These are phyloP conservation scores for Mycena capillaripes DNA, from an alignment of 768 basidiomycete genomes.

Conservation along the genomic window DNA sequence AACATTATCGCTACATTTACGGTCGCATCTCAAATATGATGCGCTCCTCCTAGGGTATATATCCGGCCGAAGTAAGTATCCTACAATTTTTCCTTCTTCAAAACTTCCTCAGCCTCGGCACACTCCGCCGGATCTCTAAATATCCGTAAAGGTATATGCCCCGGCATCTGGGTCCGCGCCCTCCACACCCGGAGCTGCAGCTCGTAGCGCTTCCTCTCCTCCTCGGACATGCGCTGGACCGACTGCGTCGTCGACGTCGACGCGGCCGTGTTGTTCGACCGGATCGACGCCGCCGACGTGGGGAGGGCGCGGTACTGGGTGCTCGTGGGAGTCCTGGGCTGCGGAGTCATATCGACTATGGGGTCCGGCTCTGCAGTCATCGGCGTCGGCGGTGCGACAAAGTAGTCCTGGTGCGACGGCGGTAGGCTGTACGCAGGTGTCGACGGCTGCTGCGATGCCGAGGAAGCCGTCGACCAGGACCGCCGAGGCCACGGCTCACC, in stretches of 20 bases:
- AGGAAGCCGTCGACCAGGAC: not conserved
- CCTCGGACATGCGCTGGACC: constrained; percentile 55
- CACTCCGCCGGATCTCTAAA: constrained; percentile 82
- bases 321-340: not conserved
- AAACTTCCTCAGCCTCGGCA: constrained; percentile 66
- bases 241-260: not conserved
- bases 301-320: too few species aligned
- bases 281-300: constrained; percentile 21
- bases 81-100: constrained; percentile 45
- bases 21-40: too few species aligned
- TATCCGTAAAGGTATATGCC: constrained; percentile 69
- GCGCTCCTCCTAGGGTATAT: too few species aligned
- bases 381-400: constrained; percentile 36
- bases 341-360: constrained; percentile 12
- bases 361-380: constrained; percentile 43
- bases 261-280: not conserved
- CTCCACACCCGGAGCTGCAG: constrained; percentile 76
- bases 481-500: not conserved
- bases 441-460: constrained; percentile 15
- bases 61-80: too few species aligned
- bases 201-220: constrained; percentile 68
- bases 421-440: constrained; percentile 15
- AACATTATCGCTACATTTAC: too few species aligned
- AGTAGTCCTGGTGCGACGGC: constrained; percentile 24
- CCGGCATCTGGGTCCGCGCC: constrained; percentile 72